These are phyloP conservation scores for Suillus luteus DNA, from an alignment of 768 basidiomycete genomes.

Conservation along the genomic window DNA sequence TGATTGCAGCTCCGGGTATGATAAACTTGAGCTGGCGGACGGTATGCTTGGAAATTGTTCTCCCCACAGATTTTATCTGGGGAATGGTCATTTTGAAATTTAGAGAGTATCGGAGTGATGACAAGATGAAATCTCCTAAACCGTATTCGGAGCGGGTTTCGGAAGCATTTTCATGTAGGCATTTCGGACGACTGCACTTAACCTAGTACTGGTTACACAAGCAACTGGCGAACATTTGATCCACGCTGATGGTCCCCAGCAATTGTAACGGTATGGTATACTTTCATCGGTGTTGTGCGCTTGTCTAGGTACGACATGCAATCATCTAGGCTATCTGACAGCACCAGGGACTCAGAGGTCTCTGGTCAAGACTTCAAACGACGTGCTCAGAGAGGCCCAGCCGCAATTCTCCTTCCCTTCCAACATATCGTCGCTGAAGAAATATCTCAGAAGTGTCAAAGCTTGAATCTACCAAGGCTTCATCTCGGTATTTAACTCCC, in stretches of 20 bases:
- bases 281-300: not conserved
- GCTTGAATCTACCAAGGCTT: not conserved
- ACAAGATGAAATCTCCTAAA: not conserved
- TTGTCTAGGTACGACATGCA: not conserved
- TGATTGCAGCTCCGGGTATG: slow-evolving; percentile 65
- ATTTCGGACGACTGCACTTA: too few species aligned
- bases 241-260: not conserved
- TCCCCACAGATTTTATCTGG: slow-evolving; percentile 15
- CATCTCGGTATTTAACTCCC: not conserved
- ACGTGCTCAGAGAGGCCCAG: not conserved
- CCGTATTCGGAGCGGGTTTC: not conserved
- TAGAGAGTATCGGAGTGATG: not conserved
- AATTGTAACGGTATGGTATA: not conserved
- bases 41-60: slow-evolving; percentile 48
- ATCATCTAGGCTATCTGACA: not conserved
- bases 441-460: not conserved
- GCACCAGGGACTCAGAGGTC: not conserved
- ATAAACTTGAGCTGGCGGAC: slow-evolving; percentile 74
- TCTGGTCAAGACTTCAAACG: not conserved
- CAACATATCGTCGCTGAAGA: not conserved
- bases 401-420: not conserved
- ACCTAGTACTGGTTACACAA: not conserved
- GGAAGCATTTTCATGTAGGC: not conserved
- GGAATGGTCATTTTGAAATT: slow-evolving; percentile 22
- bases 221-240: not conserved